Base-by-base conservation (phyloP, 768 basidiomycete species). In the Tremella fuciformis region DNA sequence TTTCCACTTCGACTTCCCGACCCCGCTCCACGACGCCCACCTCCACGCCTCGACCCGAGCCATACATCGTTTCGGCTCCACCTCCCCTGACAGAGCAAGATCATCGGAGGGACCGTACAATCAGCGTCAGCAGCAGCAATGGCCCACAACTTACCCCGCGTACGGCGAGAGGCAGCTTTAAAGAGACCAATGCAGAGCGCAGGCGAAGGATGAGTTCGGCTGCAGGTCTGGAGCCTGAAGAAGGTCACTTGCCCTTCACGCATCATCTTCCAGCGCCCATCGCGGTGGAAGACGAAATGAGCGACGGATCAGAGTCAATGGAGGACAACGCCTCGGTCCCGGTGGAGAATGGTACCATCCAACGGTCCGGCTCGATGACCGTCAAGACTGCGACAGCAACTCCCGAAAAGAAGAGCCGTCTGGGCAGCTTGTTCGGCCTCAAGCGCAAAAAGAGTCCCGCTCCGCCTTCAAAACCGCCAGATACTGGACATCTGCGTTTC, bases 211-310 rank as follows among this genome's bases (percentile, higher is more conserved):
- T 52, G 51, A 52, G 51, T n/a, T n/a, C 34, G 4, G 51, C 38
- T 34, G 38, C 34, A 15, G 46, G 53, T 8, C 29, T 34, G 11
- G 58, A 58, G 11, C 60, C 54, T n/a, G 57, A 66, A 39, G 68
- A 65, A 3, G 71, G 71, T 13, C 71, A 73, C 60, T 47, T 73
- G 13, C 69, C 71, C n/a, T 73, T 70, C 57, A 73, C 71, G 2
- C 71, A 73, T 48, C 69, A 70, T 55, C 54, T 69, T 9, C 60
- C 67, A 13, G 53, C 52, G 21, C 41, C 53, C 7, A 22, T 21
- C 15, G 57, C 55, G 1, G 58, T 65, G 2, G 65, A 64, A 19
- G 63, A 60, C 13, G 64, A 63, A 11, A 44, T 44, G n/a, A 57
- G 50, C 7, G 59, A 54, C 1, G 59, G 44, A 19, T 34, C 56